Evolutionary conservation across 257 asterid species (phyloP), one percentile per base, ranked within the genome.

Genomic region (Fraxinus pennsylvanica): DNA sequence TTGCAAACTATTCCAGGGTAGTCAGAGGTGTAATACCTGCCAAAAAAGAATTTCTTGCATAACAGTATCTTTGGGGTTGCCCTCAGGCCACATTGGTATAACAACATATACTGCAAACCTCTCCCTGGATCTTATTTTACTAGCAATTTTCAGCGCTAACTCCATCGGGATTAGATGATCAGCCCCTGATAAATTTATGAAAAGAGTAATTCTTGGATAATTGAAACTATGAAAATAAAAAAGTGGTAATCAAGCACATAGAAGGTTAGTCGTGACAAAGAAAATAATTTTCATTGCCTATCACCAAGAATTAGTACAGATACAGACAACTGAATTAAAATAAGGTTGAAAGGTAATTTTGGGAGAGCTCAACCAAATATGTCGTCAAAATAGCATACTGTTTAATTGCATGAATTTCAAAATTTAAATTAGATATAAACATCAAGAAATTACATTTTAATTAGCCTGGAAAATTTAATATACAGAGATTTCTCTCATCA

Each of bases 51-150:
- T 94, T 88, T 94, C 98, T 89, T 94, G 98, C 96, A 89, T 3
- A 41, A 91, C 87, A 86, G 76, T 82, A 77, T 95, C 87, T 45
- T 80, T 88, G 35, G 98, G 98, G 80, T 88, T 92, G 81, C 98
- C 98, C 85, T 94, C 98, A 22, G 98, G 97, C 98, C 98, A 94
- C 98, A 94, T 88, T 71, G 98, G 98, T 79, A 94, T 1, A 50
- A 94, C 86, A 77, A 94, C 79, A 79, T 92, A 94, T 39, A 92
- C 95, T 9, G 95, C 83, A 88, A 94, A 94, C 79, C 94, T 88
- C 84, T 94, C 94, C 36, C 85, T 82, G 35, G 91, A 92, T 87
- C 90, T 86, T 72, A 94, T 94, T 85, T 94, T 94, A 81, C 94
- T 88, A 38, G 90, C 87, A 80, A 92, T 88, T 85, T 92, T 92